Evolutionary conservation across 352 stramenopile species (phyloP).

Genomic region (Aphanomyces invadans): DNA sequence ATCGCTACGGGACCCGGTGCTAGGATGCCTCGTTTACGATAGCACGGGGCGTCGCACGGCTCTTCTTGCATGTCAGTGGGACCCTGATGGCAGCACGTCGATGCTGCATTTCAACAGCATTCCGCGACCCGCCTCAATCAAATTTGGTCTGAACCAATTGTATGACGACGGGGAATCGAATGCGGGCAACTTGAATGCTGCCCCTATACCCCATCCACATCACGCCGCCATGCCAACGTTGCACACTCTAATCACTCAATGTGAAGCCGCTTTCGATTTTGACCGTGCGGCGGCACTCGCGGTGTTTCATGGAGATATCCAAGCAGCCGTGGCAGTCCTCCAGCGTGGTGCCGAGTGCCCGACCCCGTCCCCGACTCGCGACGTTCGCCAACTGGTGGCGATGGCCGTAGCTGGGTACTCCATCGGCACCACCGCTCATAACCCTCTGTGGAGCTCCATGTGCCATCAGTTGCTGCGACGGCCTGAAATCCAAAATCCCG

Average conservation of each 20-base stretch:
- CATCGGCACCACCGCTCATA: slow-evolving; percentile 31
- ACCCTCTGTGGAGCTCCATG: slow-evolving; percentile 62
- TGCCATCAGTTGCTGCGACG: slow-evolving; percentile 71
- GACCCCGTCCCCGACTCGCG: slow-evolving; percentile 48
- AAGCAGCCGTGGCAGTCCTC: slow-evolving; percentile 52
- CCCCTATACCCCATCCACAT: slow-evolving; percentile 23
- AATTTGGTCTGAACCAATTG: slow-evolving; percentile 33
- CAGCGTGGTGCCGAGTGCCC: slow-evolving; percentile 62
- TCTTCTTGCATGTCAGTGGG: slow-evolving; percentile 77
- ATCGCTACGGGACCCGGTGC: slow-evolving; percentile 34
- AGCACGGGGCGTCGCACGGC: slow-evolving; percentile 53
- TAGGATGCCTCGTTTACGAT: slow-evolving; percentile 71
- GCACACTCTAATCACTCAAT: slow-evolving; percentile 48
- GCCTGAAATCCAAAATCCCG: slow-evolving; percentile 54
- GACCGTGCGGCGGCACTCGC: slow-evolving; percentile 58
- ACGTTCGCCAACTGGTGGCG: slow-evolving; percentile 81
- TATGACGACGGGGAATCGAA: no score
- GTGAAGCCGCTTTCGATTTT: slow-evolving; percentile 56
- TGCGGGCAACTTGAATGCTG: no score
- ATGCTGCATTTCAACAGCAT: slow-evolving; percentile 16
- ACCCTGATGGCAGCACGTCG: slow-evolving; percentile 54
- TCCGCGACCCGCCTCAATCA: not conserved
- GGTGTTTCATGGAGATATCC: slow-evolving; percentile 79
- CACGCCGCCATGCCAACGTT: slow-evolving; percentile 37
- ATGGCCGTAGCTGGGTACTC: slow-evolving; percentile 84